A percentile compares a stretch with the other conserved stretches of the same genome.
Evolutionary conservation across 768 basidiomycete species (phyloP).

Genomic region (Baorangia bicolor): DNA sequence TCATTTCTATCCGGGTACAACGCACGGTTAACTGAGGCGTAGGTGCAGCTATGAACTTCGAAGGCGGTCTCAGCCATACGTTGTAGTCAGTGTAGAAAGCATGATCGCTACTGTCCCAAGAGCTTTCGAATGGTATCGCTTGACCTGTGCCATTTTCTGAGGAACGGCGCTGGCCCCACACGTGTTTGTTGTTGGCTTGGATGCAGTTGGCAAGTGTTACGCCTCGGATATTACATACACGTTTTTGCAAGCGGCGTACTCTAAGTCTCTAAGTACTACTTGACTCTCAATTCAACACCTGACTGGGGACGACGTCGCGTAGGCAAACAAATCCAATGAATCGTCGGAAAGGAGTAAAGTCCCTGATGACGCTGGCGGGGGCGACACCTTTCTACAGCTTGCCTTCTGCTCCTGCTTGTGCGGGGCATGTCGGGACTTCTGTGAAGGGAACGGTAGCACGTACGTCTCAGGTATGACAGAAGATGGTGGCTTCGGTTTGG

Average conservation of each 20-base stretch:
- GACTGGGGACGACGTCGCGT: conserved; percentile 30
- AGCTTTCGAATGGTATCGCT: background rate
- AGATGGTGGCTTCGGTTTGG: background rate
- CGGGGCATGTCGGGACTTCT: background rate
- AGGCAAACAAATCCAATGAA: conserved; percentile 49
- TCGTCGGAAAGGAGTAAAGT: conserved; percentile 43
- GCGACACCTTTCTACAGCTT: background rate
- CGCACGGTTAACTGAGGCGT: background rate
- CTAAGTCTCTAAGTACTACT: background rate
- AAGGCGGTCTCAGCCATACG: background rate
- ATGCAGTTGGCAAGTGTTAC: background rate
- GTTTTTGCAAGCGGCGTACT: background rate
- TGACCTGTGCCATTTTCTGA: background rate
- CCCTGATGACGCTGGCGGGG: background rate
- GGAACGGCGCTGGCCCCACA: background rate
- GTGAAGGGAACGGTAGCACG: conserved; percentile 5
- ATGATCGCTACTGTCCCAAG: background rate
- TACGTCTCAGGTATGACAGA: conserved; percentile 19
- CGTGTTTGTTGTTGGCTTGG: background rate
- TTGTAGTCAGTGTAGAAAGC: background rate
- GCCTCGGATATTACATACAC: background rate
- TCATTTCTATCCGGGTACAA: background rate
- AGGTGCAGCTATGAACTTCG: background rate
- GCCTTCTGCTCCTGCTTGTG: conserved; percentile 10
- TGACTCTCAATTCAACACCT: conserved; percentile 14